phyloP scores from a whole-genome alignment of 495 filamentous ascomycete genomes.

The Hyaloscypha finlandica region DNA sequence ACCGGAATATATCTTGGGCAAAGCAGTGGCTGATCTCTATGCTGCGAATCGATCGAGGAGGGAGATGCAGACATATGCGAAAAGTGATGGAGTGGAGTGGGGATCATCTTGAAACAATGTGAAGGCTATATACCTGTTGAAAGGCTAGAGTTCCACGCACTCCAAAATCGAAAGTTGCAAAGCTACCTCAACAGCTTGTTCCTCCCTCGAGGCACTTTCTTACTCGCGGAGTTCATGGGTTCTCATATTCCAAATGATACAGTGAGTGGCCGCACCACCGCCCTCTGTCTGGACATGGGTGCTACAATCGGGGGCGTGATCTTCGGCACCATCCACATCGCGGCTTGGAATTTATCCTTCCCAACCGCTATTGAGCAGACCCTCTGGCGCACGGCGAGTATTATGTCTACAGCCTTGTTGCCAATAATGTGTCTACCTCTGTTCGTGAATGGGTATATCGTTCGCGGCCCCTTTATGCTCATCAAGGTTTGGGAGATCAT shows the following conservation, averaged over 20 bases:
- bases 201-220: not conserved
- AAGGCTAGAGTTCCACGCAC: not conserved
- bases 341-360: slow-evolving; percentile 44
- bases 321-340: slow-evolving; percentile 40
- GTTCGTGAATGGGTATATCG: not conserved
- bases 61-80: not conserved
- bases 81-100: slow-evolving; percentile 31
- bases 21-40: slow-evolving; percentile 20
- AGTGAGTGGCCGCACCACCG: not conserved
- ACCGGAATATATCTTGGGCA: slow-evolving; percentile 29
- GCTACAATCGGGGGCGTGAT: not conserved
- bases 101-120: slow-evolving; percentile 14
- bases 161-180: not conserved
- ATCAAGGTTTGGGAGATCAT: not conserved
- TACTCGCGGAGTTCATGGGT: not conserved
- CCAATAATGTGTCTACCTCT: not conserved
- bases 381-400: slow-evolving; percentile 35
- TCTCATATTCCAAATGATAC: slow-evolving; percentile 8
- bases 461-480: not conserved
- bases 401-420: slow-evolving; percentile 6
- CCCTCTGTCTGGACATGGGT: slow-evolving; percentile 4
- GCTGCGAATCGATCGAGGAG: slow-evolving; percentile 10
- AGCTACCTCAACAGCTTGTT: not conserved
- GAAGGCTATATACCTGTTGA: not conserved
- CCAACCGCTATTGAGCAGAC: slow-evolving; percentile 35